Conservation (phyloP, 2,329 filamentous ascomycete genomes). For the Ascochyta clinopodiicola region DNA sequence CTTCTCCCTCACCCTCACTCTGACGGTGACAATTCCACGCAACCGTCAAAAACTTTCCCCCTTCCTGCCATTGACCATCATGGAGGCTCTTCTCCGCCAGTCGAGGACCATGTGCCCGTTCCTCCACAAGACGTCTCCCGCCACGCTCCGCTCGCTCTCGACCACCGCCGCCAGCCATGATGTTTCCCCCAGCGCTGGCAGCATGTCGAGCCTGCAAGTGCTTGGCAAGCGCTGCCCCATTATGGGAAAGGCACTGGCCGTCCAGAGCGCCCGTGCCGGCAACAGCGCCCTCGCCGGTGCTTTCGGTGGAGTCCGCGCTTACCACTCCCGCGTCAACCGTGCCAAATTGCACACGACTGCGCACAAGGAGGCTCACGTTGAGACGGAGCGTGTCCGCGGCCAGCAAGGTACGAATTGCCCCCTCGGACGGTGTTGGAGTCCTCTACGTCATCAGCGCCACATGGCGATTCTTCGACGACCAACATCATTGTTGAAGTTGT, state of each 20-base stretch:
- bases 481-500: constrained; percentile 2
- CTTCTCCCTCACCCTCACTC: not conserved
- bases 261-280: constrained; percentile 68
- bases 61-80: constrained; percentile 51
- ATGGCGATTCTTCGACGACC: not conserved
- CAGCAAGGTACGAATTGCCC: constrained; percentile 51
- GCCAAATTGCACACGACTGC: constrained; percentile 83
- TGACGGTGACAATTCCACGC: not conserved
- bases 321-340: constrained; percentile 62
- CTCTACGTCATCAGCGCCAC: constrained; percentile 13
- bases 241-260: constrained; percentile 96
- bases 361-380: constrained; percentile 78
- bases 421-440: not conserved
- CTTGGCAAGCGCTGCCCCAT: constrained; percentile 94
- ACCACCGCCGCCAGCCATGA: constrained; percentile 71
- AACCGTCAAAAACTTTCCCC: not conserved
- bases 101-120: constrained; percentile 98
- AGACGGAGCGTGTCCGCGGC: constrained; percentile 53
- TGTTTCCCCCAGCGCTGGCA: constrained; percentile 80
- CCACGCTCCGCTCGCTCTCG: constrained; percentile 87
- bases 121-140: constrained; percentile 90
- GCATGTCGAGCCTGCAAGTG: constrained; percentile 96
- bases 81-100: constrained; percentile 95
- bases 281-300: constrained; percentile 56
- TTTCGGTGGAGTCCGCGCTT: constrained; percentile 58